Evolutionary conservation across 1,284 basidiomycete genomes (phyloP).

Genomic region (Ganoderma lucidum): DNA sequence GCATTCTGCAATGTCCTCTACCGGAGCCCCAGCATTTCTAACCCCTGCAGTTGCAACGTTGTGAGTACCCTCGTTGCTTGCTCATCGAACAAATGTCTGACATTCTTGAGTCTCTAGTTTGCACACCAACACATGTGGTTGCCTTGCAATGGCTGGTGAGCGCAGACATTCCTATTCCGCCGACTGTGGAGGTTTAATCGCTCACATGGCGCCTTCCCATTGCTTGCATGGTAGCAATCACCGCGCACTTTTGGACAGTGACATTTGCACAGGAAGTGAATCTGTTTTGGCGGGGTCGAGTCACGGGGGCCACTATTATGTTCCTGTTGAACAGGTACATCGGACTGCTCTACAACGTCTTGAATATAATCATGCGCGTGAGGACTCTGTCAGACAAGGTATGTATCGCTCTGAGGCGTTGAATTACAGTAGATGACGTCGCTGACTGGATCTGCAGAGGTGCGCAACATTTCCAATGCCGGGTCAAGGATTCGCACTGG

Average conservation of each 20-base stretch:
- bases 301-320: background rate
- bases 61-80: background rate
- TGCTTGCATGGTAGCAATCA: background rate
- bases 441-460: background rate
- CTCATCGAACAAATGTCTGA: background rate
- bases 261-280: constrained; percentile 1
- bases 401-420: background rate
- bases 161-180: background rate
- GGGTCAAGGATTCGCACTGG: background rate
- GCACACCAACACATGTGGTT: background rate
- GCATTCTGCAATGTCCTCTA: background rate
- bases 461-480: background rate
- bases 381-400: background rate
- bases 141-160: background rate
- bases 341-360: background rate
- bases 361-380: background rate
- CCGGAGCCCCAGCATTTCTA: background rate
- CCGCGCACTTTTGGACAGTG: background rate
- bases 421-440: background rate
- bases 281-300: background rate
- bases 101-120: background rate
- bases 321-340: constrained; percentile 6
- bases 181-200: background rate
- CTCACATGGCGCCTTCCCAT: background rate
- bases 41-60: background rate